Evolutionary conservation across 177 flowering plant species (phyloP).

Genomic region (Vitis hybrid): DNA sequence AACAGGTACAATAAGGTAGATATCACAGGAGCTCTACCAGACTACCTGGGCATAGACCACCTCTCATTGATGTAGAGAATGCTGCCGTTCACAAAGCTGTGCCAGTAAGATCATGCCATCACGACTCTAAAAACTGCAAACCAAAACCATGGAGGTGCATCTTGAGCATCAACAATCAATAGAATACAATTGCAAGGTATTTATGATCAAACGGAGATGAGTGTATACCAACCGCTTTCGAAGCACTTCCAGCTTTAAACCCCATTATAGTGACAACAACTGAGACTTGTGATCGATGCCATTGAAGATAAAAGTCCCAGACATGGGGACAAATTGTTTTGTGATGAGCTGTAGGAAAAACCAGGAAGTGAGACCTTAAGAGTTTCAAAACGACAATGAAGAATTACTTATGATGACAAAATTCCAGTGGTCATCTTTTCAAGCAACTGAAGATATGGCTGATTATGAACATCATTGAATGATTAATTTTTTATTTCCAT

Average conservation of each 20-base stretch:
- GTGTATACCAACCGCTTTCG: background rate
- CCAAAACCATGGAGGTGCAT: background rate
- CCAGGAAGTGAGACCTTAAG: background rate
- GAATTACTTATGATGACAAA: too few species aligned
- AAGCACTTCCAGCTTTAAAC: slow-evolving; percentile 9
- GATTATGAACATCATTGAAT: background rate
- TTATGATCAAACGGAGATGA: background rate
- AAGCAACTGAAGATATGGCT: too few species aligned
- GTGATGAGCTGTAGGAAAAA: slow-evolving; percentile 74
- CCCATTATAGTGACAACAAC: slow-evolving; percentile 39
- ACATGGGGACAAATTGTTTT: slow-evolving; percentile 86
- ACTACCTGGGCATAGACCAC: background rate
- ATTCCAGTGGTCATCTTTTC: too few species aligned
- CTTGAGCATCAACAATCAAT: background rate
- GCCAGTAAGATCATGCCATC: background rate
- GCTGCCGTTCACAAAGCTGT: background rate
- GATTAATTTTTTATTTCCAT: too few species aligned
- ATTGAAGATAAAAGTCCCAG: slow-evolving; percentile 88
- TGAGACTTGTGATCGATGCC: slow-evolving; percentile 96
- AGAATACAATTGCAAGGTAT: background rate
- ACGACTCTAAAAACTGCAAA: background rate
- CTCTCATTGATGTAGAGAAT: too few species aligned
- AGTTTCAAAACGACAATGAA: too few species aligned
- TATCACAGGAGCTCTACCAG: background rate
- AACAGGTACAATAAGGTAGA: background rate